phyloP scores from a whole-genome alignment of 192 early-diverging fungal species.

The Mortierella claussenii region DNA sequence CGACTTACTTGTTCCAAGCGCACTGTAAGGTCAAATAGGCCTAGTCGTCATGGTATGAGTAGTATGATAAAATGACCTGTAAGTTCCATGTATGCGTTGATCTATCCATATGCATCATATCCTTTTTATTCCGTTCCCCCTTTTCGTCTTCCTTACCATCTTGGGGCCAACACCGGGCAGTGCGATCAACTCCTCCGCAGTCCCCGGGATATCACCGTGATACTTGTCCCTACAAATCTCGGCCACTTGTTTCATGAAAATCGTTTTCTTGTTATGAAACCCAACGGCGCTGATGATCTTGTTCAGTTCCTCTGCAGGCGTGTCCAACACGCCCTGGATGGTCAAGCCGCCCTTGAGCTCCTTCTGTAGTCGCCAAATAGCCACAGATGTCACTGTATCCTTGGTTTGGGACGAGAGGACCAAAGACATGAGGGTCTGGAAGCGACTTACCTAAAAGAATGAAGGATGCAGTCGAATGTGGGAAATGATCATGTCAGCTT shows the following conservation, averaged over 20 bases:
- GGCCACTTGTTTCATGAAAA: constrained; percentile 84
- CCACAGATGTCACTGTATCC: constrained; percentile 86
- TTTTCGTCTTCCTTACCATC: constrained; percentile 65
- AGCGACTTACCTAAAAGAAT: constrained; percentile 74
- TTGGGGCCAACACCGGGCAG: constrained; percentile 96
- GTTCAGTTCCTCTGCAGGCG: constrained; percentile 72
- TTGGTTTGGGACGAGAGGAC: constrained; percentile 96
- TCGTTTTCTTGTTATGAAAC: constrained; percentile 89
- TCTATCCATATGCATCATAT: too few relatives aligned
- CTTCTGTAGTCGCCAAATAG: constrained; percentile 73
- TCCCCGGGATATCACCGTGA: constrained; percentile 85
- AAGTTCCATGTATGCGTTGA: too few relatives aligned
- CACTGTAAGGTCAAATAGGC: constrained; percentile 84
- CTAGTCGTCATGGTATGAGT: constrained; percentile 22
- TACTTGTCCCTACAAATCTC: constrained; percentile 76
- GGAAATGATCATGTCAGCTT: too few relatives aligned
- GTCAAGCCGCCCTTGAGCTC: constrained; percentile 76
- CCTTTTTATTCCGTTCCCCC: neutral
- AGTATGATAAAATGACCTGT: neutral
- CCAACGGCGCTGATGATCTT: constrained; percentile 83
- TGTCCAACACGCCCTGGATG: constrained; percentile 69
- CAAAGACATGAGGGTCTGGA: constrained; percentile 86
- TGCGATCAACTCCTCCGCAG: constrained; percentile 77
- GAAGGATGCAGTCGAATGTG: too few relatives aligned
- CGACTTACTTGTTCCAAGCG: constrained; percentile 84